These are phyloP conservation scores for Centaurea solstitialis DNA, from an alignment of 129 eudicot species.

Conservation along the genomic window DNA sequence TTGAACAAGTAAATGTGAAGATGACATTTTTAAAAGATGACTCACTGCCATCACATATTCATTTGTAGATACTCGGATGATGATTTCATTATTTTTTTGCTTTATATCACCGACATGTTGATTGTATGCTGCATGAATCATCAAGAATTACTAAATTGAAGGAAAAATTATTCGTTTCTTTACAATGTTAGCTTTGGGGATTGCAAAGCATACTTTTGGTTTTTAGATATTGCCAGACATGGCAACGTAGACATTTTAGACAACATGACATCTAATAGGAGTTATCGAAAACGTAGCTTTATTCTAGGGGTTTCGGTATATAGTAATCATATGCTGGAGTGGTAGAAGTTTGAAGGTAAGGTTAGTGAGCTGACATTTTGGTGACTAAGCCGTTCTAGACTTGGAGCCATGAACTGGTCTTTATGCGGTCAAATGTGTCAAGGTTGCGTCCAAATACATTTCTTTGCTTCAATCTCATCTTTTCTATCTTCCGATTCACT, in stretches of 20 bases:
- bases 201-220: background rate
- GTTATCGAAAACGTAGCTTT: background rate
- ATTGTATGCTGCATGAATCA: background rate
- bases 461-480: background rate
- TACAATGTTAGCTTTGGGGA: background rate
- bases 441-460: background rate
- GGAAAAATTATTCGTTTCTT: too few species aligned
- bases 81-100: too few species aligned
- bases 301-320: background rate
- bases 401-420: background rate
- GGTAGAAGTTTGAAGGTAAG: background rate
- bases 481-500: background rate
- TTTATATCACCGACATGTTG: background rate
- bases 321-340: background rate
- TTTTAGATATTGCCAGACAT: background rate
- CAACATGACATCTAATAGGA: background rate
- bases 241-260: background rate
- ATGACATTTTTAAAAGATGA: background rate
- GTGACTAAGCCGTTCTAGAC: background rate
- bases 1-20: background rate
- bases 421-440: background rate
- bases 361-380: background rate
- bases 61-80: background rate
- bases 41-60: background rate
- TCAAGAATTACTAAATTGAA: background rate